Evolutionary conservation across 129 eudicot species (phyloP).

Genomic region (Sambucus nigra): DNA sequence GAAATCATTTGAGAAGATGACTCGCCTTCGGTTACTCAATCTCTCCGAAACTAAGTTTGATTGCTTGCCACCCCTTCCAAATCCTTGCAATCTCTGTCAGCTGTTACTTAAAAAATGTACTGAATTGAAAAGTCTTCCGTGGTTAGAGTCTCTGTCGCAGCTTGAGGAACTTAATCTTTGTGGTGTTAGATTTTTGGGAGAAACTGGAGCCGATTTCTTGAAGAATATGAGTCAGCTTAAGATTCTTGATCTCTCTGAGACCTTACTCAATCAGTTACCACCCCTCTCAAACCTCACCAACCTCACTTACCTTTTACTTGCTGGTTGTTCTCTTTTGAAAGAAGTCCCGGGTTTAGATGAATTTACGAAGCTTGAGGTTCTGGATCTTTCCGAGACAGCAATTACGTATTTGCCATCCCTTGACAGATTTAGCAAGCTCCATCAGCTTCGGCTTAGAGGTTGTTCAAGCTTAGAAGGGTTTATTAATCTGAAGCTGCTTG

Average conservation of each 20-base stretch:
- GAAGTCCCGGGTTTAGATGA: conserved; percentile 7
- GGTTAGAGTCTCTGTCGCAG: background rate
- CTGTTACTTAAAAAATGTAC: conserved; percentile 22
- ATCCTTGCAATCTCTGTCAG: conserved; percentile 3
- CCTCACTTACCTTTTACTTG: conserved; percentile 8
- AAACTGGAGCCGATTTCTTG: conserved; percentile 6
- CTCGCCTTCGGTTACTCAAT: conserved; percentile 14
- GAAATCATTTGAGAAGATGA: conserved; percentile 21
- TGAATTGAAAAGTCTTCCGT: conserved; percentile 11
- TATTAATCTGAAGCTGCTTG: conserved; percentile 1
- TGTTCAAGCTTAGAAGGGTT: conserved; percentile 10
- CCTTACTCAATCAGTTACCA: conserved; percentile 14
- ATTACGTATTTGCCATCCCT: conserved; percentile 6
- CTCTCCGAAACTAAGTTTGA: conserved; percentile 24
- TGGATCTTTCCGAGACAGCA: conserved; percentile 20
- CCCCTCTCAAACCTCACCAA: conserved; percentile 12
- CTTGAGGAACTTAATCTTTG: conserved; percentile 31
- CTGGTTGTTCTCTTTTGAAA: conserved; percentile 12
- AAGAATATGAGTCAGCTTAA: conserved; percentile 15
- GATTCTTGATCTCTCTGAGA: conserved; percentile 21
- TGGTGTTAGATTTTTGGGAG: conserved; percentile 10
- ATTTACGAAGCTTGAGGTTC: conserved; percentile 15
- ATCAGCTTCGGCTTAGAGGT: conserved; percentile 10
- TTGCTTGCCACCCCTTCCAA: conserved; percentile 17
- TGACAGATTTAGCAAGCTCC: conserved; percentile 9